Base-by-base conservation (phyloP, 495 filamentous ascomycete genomes). In the Bryoglossum gracile region DNA sequence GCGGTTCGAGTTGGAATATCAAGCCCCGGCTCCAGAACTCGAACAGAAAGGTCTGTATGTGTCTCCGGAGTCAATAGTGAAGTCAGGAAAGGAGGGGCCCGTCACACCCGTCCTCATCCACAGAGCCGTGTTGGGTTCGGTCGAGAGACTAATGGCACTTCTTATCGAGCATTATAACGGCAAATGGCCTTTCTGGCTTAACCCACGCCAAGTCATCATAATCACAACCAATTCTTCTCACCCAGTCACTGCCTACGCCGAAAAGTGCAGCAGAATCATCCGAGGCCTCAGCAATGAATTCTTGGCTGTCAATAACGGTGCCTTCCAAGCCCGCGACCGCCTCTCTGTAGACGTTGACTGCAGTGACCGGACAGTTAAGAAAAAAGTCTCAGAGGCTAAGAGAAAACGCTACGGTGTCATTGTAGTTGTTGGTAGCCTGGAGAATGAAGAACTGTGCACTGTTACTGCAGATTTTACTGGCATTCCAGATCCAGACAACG, bases 171-270 rank as follows among this genome's bases (percentile, higher is more conserved):
- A 88, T 38, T 84, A 90, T 56, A 72, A 79, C 18, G 88, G 89
- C 2, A 78, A 74, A 46, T 94, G 86, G 81, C 90, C 90, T 4
- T 90, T 95, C 63, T 96, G 90, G 90, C 68, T 96, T 22, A 89
- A 86, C 34, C 90, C 90, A 2, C 77, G 81, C 4, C 90, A 92
- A 59, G 80, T 78, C 22, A 80, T 87, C 37, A 77, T 96, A 36
- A 55, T 94, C 34, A 88, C 88, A 0, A 78, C 94, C 26, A 84
- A 82, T 50, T 73, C 84, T 54, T 76, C 72, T 25, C 68, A 74
- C 26, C 67, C 70, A 0, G 75, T 89, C 9, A 51, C 84, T 28
- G 61, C 65, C 2, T 77, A 75, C 54, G 84, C 86, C 1, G 59
- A 72, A 23, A 54, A 72, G 21, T 72, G 70, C 11, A 65, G 60